These are phyloP conservation scores for Arachis monticola DNA, from an alignment of 331 rosid species.

Conservation along the genomic window DNA sequence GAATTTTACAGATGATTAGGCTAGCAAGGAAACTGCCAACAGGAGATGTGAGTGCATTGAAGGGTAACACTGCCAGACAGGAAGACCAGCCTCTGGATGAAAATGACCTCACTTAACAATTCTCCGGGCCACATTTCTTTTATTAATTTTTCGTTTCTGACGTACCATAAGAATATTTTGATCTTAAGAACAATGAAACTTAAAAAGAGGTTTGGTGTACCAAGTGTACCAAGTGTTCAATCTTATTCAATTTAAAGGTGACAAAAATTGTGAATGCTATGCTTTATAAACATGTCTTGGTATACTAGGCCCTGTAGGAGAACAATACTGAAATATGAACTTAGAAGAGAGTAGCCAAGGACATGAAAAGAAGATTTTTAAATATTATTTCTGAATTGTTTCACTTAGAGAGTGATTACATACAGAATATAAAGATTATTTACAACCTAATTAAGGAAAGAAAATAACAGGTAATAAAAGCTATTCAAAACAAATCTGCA, in stretches of 20 bases:
- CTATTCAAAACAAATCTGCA: too few relatives aligned
- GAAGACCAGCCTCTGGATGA: slow-evolving; percentile 67
- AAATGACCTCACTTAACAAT: slow-evolving; percentile 65
- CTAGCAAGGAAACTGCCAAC: slow-evolving; percentile 81
- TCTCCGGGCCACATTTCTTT: too few relatives aligned
- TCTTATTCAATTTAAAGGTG: not conserved
- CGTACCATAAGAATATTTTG: too few relatives aligned
- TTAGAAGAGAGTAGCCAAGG: not conserved
- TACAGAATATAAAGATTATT: too few relatives aligned
- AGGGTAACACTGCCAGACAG: slow-evolving; percentile 44
- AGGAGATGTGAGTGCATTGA: slow-evolving; percentile 67
- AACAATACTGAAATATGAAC: not conserved
- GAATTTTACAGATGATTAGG: slow-evolving; percentile 70
- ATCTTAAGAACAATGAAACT: too few relatives aligned
- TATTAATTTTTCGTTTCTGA: too few relatives aligned
- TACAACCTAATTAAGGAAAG: too few relatives aligned
- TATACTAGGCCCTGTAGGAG: not conserved
- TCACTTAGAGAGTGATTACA: too few relatives aligned
- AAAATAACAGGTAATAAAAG: too few relatives aligned
- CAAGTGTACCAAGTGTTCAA: not conserved
- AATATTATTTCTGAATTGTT: not conserved
- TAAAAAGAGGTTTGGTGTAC: too few relatives aligned
- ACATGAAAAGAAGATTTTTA: too few relatives aligned
- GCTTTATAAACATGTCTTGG: not conserved
- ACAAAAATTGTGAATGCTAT: not conserved